A percentile compares a stretch with the other conserved stretches of the same genome.
Evolutionary conservation across 768 basidiomycete species (phyloP).

Genomic region (Amanita fuliginea): DNA sequence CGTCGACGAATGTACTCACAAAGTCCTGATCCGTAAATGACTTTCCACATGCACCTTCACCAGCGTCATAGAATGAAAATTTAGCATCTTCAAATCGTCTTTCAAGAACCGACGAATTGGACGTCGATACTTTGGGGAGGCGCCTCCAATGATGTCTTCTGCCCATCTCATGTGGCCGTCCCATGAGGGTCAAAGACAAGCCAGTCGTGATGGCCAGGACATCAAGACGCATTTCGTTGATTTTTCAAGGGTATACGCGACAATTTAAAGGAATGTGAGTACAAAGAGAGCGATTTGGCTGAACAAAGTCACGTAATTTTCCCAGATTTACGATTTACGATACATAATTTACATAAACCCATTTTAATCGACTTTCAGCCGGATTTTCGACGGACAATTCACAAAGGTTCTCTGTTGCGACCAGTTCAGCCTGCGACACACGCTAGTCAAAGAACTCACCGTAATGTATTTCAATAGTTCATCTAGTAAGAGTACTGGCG

Average conservation of each 20-base stretch:
- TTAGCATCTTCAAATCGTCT: conserved; percentile 15
- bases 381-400: conserved; percentile 26
- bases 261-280: background rate
- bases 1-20: conserved; percentile 15
- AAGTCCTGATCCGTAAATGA: conserved; percentile 23
- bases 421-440: background rate
- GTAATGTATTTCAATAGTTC: conserved; percentile 81
- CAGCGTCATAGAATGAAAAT: conserved; percentile 18
- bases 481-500: conserved; percentile 83
- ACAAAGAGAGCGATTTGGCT: background rate
- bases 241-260: background rate
- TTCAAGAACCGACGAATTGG: background rate
- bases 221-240: background rate
- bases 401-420: conserved; percentile 33
- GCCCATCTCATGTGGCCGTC: conserved; percentile 1
- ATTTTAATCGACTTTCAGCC: conserved; percentile 25
- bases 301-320: too few relatives aligned
- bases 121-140: background rate
- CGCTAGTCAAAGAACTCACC: conserved; percentile 28
- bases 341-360: conserved; percentile 6
- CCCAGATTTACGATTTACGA: background rate
- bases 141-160: background rate
- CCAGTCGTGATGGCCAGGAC: background rate
- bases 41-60: conserved; percentile 34
- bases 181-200: background rate